phyloP scores from a whole-genome alignment of 768 basidiomycete genomes.

The Mycena sanguinolenta region DNA sequence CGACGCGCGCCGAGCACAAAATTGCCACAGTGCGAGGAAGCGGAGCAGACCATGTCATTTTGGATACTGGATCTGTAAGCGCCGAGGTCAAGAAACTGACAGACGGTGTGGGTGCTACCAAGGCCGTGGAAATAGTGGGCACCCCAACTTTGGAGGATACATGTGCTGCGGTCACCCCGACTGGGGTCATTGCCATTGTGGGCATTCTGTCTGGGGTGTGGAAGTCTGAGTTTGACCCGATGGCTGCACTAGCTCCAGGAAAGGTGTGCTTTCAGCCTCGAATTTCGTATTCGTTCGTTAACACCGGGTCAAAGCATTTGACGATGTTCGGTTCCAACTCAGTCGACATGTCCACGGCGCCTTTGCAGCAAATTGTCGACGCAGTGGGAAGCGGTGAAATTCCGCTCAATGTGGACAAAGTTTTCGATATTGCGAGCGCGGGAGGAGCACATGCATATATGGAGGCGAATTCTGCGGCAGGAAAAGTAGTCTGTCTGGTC shows the following conservation, averaged over 20 bases:
- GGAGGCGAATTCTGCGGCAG: constrained; percentile 41
- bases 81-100: constrained; percentile 39
- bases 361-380: constrained; percentile 42
- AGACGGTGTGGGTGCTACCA: constrained; percentile 36
- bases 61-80: constrained; percentile 37
- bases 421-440: constrained; percentile 39
- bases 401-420: constrained; percentile 38
- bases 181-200: constrained; percentile 37
- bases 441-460: constrained; percentile 41
- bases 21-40: constrained; percentile 21
- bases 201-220: constrained; percentile 40
- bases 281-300: background rate
- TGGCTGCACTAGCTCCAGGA: constrained; percentile 34
- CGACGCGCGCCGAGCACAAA: constrained; percentile 39
- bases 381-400: constrained; percentile 38
- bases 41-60: constrained; percentile 40
- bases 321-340: constrained; percentile 40
- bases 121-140: constrained; percentile 43
- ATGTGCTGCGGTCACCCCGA: constrained; percentile 30
- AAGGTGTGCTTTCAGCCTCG: constrained; percentile 29
- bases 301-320: constrained; percentile 28
- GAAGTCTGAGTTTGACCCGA: constrained; percentile 41
- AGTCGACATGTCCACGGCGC: constrained; percentile 37
- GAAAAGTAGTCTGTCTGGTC: constrained; percentile 42
- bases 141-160: constrained; percentile 37